These are phyloP conservation scores for Conoideocrella luteorostrata DNA, from an alignment of 2,329 filamentous ascomycete species.

Conservation along the genomic window DNA sequence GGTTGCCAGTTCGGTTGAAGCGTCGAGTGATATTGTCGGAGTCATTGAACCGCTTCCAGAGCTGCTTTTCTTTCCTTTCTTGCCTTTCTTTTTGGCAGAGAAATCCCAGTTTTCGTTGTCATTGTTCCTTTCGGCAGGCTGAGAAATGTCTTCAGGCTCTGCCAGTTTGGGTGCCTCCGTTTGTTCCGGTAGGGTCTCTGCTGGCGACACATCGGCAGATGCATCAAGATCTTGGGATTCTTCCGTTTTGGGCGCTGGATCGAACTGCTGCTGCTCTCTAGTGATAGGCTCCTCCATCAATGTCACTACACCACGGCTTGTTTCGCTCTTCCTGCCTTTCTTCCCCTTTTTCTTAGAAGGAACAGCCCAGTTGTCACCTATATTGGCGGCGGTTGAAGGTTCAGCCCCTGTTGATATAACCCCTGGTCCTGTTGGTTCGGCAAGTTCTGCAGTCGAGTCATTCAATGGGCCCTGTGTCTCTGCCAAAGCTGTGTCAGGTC, in stretches of 20 bases:
- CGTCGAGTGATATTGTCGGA: conserved; percentile 6
- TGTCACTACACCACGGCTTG: neutral
- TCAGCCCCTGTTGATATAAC: neutral
- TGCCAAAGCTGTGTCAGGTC: too few species aligned
- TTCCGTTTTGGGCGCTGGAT: neutral
- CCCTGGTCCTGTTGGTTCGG: neutral
- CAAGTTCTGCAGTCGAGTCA: neutral
- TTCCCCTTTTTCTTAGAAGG: conserved; percentile 5
- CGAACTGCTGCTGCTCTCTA: neutral
- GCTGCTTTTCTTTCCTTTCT: conserved; percentile 28
- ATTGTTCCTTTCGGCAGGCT: conserved; percentile 8
- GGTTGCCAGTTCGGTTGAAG: neutral
- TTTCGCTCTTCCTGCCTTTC: conserved; percentile 7
- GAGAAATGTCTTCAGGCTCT: neutral
- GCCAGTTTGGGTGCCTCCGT: too few species aligned
- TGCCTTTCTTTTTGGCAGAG: conserved; percentile 37
- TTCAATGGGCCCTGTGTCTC: neutral
- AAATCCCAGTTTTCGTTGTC: conserved; percentile 20
- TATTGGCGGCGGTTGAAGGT: neutral
- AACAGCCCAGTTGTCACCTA: conserved; percentile 5
- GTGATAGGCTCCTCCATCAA: neutral
- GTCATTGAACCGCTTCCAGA: conserved; percentile 7
- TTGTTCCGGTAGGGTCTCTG: neutral
- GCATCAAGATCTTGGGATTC: too few species aligned
- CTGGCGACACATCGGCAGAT: too few species aligned